Conservation (phyloP, 2,329 filamentous ascomycete species). For the Fusarium mundagurra region DNA sequence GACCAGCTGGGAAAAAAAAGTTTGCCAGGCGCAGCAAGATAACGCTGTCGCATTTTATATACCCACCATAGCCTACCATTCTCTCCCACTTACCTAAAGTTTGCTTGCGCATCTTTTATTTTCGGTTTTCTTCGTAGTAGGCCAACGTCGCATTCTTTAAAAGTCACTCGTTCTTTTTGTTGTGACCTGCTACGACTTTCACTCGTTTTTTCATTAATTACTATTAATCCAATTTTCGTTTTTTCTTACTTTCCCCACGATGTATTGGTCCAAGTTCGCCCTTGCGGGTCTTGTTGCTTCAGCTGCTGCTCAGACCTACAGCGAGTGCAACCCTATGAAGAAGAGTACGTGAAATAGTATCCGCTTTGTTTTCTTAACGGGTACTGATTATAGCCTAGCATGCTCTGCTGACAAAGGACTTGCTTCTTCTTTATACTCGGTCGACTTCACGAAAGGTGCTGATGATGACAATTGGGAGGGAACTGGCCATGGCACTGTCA, state of each 20-base stretch:
- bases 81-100: conserved; percentile 19
- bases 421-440: conserved; percentile 24
- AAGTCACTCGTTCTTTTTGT: conserved; percentile 12
- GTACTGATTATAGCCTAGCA: not conserved
- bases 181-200: not conserved
- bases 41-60: conserved; percentile 18
- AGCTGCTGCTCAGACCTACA: conserved; percentile 25
- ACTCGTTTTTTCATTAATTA: not conserved
- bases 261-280: conserved; percentile 16
- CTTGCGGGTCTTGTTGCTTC: conserved; percentile 28
- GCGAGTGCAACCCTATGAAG: conserved; percentile 33
- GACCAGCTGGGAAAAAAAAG: conserved; percentile 2
- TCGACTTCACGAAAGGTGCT: conserved; percentile 35
- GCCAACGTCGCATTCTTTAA: conserved; percentile 13
- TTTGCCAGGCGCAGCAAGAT: conserved; percentile 8
- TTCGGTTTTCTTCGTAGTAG: not conserved
- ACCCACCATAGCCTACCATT: not conserved
- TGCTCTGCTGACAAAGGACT: conserved; percentile 26
- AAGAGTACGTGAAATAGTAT: conserved; percentile 15
- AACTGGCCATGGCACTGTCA: conserved; percentile 28
- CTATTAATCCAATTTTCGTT: not conserved
- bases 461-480: conserved; percentile 35
- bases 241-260: not conserved
- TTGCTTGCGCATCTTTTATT: conserved; percentile 10
- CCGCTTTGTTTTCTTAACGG: not conserved